phyloP scores from a whole-genome alignment of 768 basidiomycete genomes.

The Rhodotorula diobovata region DNA sequence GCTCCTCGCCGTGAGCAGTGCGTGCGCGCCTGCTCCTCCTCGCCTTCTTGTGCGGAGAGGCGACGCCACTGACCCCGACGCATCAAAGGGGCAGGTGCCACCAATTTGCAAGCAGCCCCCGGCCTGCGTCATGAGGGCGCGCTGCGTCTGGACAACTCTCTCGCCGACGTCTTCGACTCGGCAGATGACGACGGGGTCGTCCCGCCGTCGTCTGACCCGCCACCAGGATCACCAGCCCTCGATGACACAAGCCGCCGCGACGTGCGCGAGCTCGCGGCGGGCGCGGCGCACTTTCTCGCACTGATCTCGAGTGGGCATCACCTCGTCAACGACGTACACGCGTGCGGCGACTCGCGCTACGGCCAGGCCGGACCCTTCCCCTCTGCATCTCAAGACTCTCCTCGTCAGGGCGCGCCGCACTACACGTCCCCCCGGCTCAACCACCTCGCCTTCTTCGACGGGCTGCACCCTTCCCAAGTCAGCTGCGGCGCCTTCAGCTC shows the following conservation, averaged over 20 bases:
- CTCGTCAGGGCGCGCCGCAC: no score
- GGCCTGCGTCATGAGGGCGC: no score
- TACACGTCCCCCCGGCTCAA: neutral
- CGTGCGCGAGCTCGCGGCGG: constrained; percentile 7
- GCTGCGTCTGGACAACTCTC: no score
- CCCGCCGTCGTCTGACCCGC: no score
- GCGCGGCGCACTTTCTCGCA: constrained; percentile 29
- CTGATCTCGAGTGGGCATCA: neutral
- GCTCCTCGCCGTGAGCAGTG: constrained; percentile 13
- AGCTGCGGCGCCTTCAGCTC: constrained; percentile 24
- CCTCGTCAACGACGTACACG: neutral
- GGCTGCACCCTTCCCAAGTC: neutral
- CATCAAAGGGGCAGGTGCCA: no score
- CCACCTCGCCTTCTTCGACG: constrained; percentile 25
- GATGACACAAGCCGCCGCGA: neutral
- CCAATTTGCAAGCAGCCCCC: no score
- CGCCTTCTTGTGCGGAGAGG: neutral
- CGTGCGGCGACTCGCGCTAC: constrained; percentile 32
- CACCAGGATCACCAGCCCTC: no score
- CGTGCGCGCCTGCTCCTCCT: neutral
- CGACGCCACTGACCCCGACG: no score
- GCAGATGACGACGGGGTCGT: no score
- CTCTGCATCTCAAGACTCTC: neutral
- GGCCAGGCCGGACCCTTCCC: constrained; percentile 20
- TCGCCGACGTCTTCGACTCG: no score